Conservation (phyloP, 2,329 filamentous ascomycete species). For the Ophiognomonia clavigignenti-juglandacearum region DNA sequence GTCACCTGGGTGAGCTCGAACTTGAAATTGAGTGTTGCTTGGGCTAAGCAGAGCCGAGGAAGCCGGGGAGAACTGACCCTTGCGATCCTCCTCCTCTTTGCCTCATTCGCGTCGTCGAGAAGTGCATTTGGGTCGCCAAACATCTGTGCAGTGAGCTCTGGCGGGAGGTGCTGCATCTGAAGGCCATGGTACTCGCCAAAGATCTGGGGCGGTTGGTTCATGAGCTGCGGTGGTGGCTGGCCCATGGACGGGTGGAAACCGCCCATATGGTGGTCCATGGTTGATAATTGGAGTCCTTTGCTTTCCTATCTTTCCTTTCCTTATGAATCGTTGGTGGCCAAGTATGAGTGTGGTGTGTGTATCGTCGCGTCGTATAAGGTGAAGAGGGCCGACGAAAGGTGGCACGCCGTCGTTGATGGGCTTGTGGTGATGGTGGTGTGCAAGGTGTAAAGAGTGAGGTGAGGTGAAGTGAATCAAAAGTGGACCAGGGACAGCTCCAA, state of each 20-base stretch:
- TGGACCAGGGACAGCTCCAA: no score
- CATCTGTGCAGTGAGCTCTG: conserved; percentile 56
- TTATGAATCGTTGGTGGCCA: no score
- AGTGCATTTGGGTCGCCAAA: conserved; percentile 52
- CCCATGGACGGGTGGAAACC: conserved; percentile 52
- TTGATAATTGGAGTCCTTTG: neutral
- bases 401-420: no score
- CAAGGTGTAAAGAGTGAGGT: no score
- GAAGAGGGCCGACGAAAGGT: no score
- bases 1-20: no score
- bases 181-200: conserved; percentile 65
- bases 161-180: conserved; percentile 49
- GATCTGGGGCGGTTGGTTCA: conserved; percentile 65
- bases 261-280: conserved; percentile 48
- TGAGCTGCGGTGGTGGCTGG: conserved; percentile 45
- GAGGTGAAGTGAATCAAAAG: no score
- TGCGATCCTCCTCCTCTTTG: conserved; percentile 84
- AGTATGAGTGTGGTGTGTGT: no score
- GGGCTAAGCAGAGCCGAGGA: neutral
- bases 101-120: conserved; percentile 67
- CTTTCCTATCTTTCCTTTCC: neutral
- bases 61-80: conserved; percentile 52
- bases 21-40: neutral
- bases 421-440: no score
- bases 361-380: no score